A percentile compares a stretch with the other conserved stretches of the same genome.
Evolutionary conservation across 768 basidiomycete genomes (phyloP).

Genomic region (Kwoniella heveanensis): DNA sequence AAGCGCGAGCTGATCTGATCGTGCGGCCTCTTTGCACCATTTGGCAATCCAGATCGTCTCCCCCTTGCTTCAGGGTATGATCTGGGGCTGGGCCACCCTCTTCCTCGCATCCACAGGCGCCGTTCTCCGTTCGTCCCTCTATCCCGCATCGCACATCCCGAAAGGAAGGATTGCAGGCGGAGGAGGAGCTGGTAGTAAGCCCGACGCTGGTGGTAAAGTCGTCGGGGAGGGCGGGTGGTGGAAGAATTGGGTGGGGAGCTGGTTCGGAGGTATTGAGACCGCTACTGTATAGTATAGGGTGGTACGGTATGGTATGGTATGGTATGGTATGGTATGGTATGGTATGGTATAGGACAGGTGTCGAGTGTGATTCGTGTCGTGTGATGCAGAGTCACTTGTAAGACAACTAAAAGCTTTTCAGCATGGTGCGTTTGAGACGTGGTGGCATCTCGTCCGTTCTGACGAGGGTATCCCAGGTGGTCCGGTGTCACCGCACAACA

Average conservation of each 20-base stretch:
- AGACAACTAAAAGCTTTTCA: no score
- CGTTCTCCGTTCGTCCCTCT: slow-evolving; percentile 37
- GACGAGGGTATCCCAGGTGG: no score
- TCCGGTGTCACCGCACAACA: no score
- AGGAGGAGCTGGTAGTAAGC: slow-evolving; percentile 22
- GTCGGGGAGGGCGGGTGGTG: slow-evolving; percentile 51
- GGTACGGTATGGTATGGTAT: no score
- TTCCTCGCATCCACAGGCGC: slow-evolving; percentile 38
- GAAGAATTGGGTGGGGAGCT: slow-evolving; percentile 51
- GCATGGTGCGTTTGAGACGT: no score
- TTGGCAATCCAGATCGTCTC: slow-evolving; percentile 48
- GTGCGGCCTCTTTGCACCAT: no score
- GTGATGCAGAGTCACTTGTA: no score
- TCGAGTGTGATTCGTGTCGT: no score
- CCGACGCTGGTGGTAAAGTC: slow-evolving; percentile 40
- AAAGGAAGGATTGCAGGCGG: slow-evolving; percentile 49
- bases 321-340: no score
- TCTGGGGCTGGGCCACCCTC: slow-evolving; percentile 52
- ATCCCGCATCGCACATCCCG: slow-evolving; percentile 42
- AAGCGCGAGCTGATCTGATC: no score
- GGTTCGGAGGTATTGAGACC: slow-evolving; percentile 50
- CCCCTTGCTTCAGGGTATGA: slow-evolving; percentile 51
- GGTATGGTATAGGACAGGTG: no score
- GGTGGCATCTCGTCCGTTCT: no score
- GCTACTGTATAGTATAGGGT: slow-evolving; percentile 35